phyloP scores from a whole-genome alignment of 495 filamentous ascomycete species.

The Podospora australis region DNA sequence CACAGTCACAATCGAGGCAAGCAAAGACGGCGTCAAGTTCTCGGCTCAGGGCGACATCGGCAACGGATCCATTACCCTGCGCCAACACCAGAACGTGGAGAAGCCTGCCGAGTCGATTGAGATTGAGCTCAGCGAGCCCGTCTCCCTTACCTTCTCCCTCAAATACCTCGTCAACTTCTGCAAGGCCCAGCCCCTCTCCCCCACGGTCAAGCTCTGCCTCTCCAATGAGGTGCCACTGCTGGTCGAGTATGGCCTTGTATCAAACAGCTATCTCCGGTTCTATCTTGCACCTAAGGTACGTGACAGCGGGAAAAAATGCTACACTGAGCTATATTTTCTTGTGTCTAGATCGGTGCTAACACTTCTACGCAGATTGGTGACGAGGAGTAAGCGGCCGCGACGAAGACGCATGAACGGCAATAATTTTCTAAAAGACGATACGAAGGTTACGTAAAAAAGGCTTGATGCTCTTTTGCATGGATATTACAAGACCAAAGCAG shows the following conservation, averaged over 20 bases:
- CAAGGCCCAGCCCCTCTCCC: constrained; percentile 85
- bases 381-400: constrained; percentile 58
- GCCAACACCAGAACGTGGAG: constrained; percentile 83
- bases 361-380: constrained; percentile 66
- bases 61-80: constrained; percentile 84
- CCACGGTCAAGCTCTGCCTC: constrained; percentile 79
- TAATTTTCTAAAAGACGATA: constrained; percentile 4
- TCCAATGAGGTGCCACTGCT: constrained; percentile 94
- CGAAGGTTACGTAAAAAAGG: constrained; percentile 6
- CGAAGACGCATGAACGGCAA: not conserved
- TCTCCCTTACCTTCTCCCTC: constrained; percentile 93
- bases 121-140: constrained; percentile 87
- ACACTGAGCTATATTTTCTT: too few relatives aligned
- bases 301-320: constrained; percentile 10
- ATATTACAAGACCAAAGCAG: constrained; percentile 1
- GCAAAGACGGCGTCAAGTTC: constrained; percentile 97
- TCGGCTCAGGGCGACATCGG: constrained; percentile 91
- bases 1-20: constrained; percentile 87
- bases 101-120: constrained; percentile 81
- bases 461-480: constrained; percentile 15
- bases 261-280: constrained; percentile 87
- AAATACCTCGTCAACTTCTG: constrained; percentile 99
- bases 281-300: constrained; percentile 95
- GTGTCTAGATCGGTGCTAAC: not conserved
- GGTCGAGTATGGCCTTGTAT: constrained; percentile 79